Evolutionary conservation across 2,329 filamentous ascomycete genomes (phyloP), one percentile per base, ranked within the genome.

Genomic region (Colletotrichum sansevieriae): DNA sequence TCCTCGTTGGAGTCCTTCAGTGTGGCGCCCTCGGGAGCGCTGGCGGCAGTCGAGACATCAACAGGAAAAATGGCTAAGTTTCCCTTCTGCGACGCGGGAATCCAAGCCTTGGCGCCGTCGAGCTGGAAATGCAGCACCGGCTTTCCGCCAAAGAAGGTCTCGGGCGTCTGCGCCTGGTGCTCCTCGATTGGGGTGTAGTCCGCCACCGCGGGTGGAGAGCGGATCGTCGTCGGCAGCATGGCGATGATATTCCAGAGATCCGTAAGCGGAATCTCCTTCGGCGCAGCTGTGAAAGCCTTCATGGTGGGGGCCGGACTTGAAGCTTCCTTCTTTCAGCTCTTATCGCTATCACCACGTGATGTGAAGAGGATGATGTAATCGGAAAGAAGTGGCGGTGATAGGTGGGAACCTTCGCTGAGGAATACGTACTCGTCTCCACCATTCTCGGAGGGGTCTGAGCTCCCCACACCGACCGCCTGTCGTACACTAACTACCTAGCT

Each of bases 131-230:
- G 88, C 3, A 95, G 85, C 49, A 95, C 85, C 1, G 92, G 89
- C 75, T 91, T 92, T 33, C 87, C 88, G 73, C 85, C 87, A 74
- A 90, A 91, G 80, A 95, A 95, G 47, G 87, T 91, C 66, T 84
- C 83, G 1, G 92, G 92, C 1, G 92, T 95, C 75, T 90, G 88
- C 60, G 89, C 83, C 77, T 93, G 88, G 76, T 94, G 92, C 70
- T 93, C 89, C 66, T 85, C 82, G 52, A 95, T 84, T 4, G 87
- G 82, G 39, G 85, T 89, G 79, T 89, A 95, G 75, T 90, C 87
- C 41, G 83, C 82, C 13, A 83, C 75, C 15, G 84, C 80, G 5
- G 91, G 91, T 33, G 88, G 82, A 3, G 80, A 80, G 56, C 84
- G 84, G 52, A 92, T 87, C 1, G 87, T 89, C 4, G 84, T 87